A percentile compares a stretch with the other conserved stretches of the same genome.
phyloP scores from a whole-genome alignment of 1,284 basidiomycete genomes.

The Fomitopsis schrenkii region DNA sequence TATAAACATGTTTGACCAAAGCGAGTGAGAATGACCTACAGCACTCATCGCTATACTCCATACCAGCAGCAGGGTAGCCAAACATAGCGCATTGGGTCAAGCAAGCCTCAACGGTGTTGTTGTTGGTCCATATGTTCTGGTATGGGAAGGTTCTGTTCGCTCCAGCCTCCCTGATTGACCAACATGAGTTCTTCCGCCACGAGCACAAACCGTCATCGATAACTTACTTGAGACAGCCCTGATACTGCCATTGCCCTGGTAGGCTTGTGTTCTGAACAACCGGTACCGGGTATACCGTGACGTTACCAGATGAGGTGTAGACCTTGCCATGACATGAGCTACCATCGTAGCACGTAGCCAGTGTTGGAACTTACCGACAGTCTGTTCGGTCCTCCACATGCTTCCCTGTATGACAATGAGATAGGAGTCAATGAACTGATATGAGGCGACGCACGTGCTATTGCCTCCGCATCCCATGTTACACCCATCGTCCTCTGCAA shows the following conservation, averaged over 20 bases:
- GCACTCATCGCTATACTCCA: conserved; percentile 60
- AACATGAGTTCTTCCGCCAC: not conserved
- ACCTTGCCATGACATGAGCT: conserved; percentile 26
- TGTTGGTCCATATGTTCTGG: conserved; percentile 52
- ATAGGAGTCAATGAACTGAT: not conserved
- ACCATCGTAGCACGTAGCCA: not conserved
- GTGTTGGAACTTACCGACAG: conserved; percentile 39
- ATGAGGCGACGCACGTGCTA: conserved; percentile 40
- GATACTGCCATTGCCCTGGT: conserved; percentile 59
- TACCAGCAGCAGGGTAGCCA: conserved; percentile 62
- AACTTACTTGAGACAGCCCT: conserved; percentile 61
- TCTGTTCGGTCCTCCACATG: conserved; percentile 68
- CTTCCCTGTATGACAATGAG: conserved; percentile 39
- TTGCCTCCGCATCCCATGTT: conserved; percentile 66
- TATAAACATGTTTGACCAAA: not conserved
- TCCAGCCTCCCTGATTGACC: conserved; percentile 28
- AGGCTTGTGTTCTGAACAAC: conserved; percentile 48
- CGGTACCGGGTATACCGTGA: conserved; percentile 58
- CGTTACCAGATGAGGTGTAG: conserved; percentile 49
- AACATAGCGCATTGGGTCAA: conserved; percentile 59
- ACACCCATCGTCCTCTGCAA: conserved; percentile 48
- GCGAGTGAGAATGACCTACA: conserved; percentile 42
- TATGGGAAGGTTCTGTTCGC: conserved; percentile 50
- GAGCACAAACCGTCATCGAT: not conserved
- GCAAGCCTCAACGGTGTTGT: conserved; percentile 60